A percentile compares a stretch with the other conserved stretches of the same genome.
These are phyloP conservation scores for Gaeumannomyces tritici DNA, from an alignment of 2,329 filamentous ascomycete genomes.

Conservation along the genomic window DNA sequence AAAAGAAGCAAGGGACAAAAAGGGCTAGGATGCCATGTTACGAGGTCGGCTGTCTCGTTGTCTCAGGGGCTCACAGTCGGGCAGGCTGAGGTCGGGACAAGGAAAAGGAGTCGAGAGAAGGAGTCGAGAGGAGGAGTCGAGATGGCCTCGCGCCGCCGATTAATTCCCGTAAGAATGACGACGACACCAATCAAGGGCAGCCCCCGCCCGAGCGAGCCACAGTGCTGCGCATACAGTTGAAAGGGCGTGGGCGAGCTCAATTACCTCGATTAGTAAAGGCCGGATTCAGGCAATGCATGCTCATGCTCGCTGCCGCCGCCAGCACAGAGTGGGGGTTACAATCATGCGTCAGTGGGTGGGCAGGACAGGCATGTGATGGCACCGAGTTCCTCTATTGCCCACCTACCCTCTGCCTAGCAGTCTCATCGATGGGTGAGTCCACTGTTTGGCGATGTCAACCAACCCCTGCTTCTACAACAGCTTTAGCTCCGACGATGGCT, in stretches of 20 bases:
- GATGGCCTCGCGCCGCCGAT: not conserved
- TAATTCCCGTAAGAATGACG: not conserved
- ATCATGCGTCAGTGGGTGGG: not conserved
- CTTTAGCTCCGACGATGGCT: too few species aligned
- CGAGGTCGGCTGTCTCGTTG: too few species aligned
- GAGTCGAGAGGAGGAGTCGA: not conserved
- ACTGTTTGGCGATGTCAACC: too few species aligned
- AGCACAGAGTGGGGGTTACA: not conserved
- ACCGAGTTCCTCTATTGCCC: too few species aligned
- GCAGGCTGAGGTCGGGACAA: not conserved
- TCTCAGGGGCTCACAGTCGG: not conserved
- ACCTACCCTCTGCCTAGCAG: too few species aligned
- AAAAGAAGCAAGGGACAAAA: not conserved
- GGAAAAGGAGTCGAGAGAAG: not conserved
- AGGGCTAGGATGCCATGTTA: not conserved
- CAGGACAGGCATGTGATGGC: conserved; percentile 15
- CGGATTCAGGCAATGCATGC: not conserved
- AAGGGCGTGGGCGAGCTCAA: not conserved
- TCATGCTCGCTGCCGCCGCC: not conserved
- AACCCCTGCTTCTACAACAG: too few species aligned
- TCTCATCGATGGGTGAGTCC: too few species aligned
- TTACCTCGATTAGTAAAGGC: not conserved
- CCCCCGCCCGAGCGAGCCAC: not conserved
- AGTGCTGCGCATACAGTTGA: not conserved
- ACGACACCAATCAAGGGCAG: not conserved